Percentiles rank a stretch among this genome's conserved stretches.
phyloP scores from a whole-genome alignment of 257 asterid genomes.

The Osmanthus fragrans region DNA sequence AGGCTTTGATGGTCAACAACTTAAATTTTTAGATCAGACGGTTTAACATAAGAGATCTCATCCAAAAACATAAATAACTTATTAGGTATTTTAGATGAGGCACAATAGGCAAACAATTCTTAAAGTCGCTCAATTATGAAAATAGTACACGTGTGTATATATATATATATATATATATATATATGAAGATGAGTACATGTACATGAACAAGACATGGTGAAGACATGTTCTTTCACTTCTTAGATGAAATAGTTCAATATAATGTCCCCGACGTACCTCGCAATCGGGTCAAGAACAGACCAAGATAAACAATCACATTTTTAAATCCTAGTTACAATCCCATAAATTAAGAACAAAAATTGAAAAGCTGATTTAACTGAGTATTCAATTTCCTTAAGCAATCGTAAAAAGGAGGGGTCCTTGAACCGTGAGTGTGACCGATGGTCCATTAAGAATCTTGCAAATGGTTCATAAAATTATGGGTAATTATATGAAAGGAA shows the following conservation, averaged over 20 bases:
- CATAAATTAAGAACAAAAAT: neutral
- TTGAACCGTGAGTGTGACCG: neutral
- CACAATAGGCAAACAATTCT: too few relatives aligned
- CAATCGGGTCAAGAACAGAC: neutral
- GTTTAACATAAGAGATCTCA: too few relatives aligned
- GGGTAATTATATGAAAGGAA: slow-evolving; percentile 30
- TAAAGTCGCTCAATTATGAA: too few relatives aligned
- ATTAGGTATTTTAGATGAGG: too few relatives aligned
- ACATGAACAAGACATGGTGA: neutral
- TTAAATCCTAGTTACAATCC: neutral
- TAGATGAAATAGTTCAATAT: neutral
- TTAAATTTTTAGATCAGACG: too few relatives aligned
- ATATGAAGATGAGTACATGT: neutral
- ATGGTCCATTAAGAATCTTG: slow-evolving; percentile 25
- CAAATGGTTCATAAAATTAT: slow-evolving; percentile 24
- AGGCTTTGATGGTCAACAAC: too few relatives aligned
- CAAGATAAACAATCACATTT: neutral
- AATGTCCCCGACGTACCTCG: neutral
- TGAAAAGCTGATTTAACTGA: neutral
- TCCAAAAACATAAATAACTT: neutral
- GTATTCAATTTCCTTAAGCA: neutral
- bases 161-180: too few relatives aligned
- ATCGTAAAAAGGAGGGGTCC: neutral
- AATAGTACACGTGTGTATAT: too few relatives aligned
- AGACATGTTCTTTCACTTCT: neutral